Evolutionary conservation across 148 eudicot genomes (phyloP), one percentile per base, ranked within the genome.

Genomic region (Fagopyrum tataricum): DNA sequence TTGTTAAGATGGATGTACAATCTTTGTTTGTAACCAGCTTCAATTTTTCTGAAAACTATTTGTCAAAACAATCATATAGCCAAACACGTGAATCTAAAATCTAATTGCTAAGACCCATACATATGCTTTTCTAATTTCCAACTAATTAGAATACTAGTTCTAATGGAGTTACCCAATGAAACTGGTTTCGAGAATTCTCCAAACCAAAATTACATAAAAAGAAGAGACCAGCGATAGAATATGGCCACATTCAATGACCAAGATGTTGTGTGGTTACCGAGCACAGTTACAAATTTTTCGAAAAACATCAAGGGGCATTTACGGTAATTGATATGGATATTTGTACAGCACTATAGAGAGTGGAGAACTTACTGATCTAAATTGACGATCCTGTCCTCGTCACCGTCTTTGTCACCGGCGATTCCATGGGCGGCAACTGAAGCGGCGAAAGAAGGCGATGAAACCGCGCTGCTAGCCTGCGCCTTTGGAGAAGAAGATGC

Each of bases 311-410:
- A 56, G 67, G 67, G 67, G 41, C 39, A 11, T 61, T 61, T 26
- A 24, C 13, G 75, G 56, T 47, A 44, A 24, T 43, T 13, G 67
- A 48, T 14, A 18, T 56, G 44, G 6, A 61, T 20, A 31, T 31
- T 31, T 31, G 37, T 31, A 31, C 37, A 31, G 37, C 37, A 8
- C 20, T 11, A 42, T 39, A 49, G 66, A 49, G 23, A 31, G 26
- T 7, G n/a, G 23, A 37, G 44, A 52, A 84, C 96, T 84, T 79
- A 93, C 98, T 91, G 98, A 77, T 93, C 91, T 67, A 93, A 85
- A 76, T 89, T 81, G 74, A 93, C 83, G 58, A 84, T 61, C 67
- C 77, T 80, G 41, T 53, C 73, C 26, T 74, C 80, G 20, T 69
- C 83, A 0, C 31, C 49, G 24, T 73, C 81, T 13, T 52, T 82